Base-by-base conservation (phyloP, 2,329 filamentous ascomycete species). In the Teratosphaeria nubilosa region DNA sequence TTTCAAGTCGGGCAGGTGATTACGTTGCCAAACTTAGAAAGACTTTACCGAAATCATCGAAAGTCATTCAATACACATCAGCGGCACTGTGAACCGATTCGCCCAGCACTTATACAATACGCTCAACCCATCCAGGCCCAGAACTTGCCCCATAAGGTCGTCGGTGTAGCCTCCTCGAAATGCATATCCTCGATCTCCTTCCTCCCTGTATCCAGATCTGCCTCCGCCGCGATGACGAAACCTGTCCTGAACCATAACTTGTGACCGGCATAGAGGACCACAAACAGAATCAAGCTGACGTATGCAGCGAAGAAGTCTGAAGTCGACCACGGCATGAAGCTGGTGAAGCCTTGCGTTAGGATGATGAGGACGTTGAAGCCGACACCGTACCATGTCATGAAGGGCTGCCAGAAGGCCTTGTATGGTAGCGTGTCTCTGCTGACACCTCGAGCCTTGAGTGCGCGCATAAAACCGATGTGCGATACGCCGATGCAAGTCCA, bases 231-330 rank as follows among this genome's bases (percentile, higher is more conserved):
- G 9, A 70, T 71, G 60, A 78, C 67, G 52, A 78, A 74, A 37
- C 68, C 68, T 53, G 69, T 72, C 58, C 71, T 66, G 52, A 81
- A 77, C 16, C 85, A 75, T 59, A 88, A 32, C 71, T 92, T 94
- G 85, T 87, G 92, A 5, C 81, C 82, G 2, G 86, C 50, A 69
- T 82, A 91, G 1, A 92, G 74, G 0, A 85, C 63, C 0, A 87
- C 87, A 67, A 88, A 90, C 1, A 90, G 73, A 5, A 80, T 81
- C 55, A 91, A 81, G 79, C 89, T 90, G 54, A 85, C 83, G 71
- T 91, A 91, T 2, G 73, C 76, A 71, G 90, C 90, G 30, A 92
- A 72, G 69, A 92, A 94, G 6, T 81, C 83, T 6, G 85, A 80
- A 0, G 87, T 69, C 59, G 83, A 79, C 88, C 87, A 92, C 4